Evolutionary conservation across 1,284 basidiomycete genomes (phyloP).

Genomic region (Boletus holoroseus): DNA sequence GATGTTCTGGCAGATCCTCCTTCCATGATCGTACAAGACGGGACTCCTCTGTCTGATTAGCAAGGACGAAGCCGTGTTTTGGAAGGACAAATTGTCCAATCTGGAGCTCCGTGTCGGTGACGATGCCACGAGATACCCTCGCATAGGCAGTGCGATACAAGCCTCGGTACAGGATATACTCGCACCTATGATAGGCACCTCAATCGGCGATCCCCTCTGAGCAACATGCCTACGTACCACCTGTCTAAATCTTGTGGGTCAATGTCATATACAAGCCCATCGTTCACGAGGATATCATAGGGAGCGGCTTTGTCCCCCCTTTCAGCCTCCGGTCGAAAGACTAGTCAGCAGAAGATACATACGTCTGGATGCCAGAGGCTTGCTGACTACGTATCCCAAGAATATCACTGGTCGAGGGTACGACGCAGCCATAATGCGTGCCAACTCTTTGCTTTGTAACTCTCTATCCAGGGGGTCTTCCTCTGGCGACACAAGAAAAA

Average conservation of each 20-base stretch:
- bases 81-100: slow-evolving; percentile 79
- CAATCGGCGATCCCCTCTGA: not conserved
- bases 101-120: slow-evolving; percentile 74
- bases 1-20: slow-evolving; percentile 55
- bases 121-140: slow-evolving; percentile 62
- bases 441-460: slow-evolving; percentile 80
- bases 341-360: slow-evolving; percentile 25
- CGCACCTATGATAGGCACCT: slow-evolving; percentile 54
- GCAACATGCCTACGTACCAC: slow-evolving; percentile 46
- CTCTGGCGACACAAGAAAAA: slow-evolving; percentile 38
- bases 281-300: slow-evolving; percentile 76
- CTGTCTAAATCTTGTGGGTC: slow-evolving; percentile 66
- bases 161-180: slow-evolving; percentile 83
- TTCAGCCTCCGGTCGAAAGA: slow-evolving; percentile 13
- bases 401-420: slow-evolving; percentile 81
- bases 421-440: slow-evolving; percentile 68
- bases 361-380: slow-evolving; percentile 69
- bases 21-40: slow-evolving; percentile 66
- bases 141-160: slow-evolving; percentile 76
- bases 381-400: slow-evolving; percentile 83
- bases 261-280: slow-evolving; percentile 71
- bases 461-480: slow-evolving; percentile 86
- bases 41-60: slow-evolving; percentile 56
- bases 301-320: slow-evolving; percentile 55
- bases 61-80: slow-evolving; percentile 46